A percentile compares a stretch with the other conserved stretches of the same genome.
Evolutionary conservation across 345 rosid genomes (phyloP).

Genomic region (Salix dunnii): DNA sequence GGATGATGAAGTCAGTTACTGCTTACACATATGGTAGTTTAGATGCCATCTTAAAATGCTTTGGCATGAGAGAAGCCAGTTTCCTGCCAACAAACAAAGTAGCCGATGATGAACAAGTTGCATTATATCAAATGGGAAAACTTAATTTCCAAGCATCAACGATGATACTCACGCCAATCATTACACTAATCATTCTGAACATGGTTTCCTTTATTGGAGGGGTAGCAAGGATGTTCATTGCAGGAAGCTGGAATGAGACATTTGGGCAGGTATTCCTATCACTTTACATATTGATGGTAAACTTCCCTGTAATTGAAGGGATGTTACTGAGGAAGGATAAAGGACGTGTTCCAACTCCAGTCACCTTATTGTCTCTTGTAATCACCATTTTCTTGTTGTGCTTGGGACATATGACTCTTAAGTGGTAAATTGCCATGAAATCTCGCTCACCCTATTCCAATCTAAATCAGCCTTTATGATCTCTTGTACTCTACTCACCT

Average conservation of each 20-base stretch:
- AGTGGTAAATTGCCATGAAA: neutral
- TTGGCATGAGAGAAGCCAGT: conserved; percentile 19
- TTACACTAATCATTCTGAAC: conserved; percentile 15
- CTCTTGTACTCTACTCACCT: neutral
- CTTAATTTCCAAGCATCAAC: conserved; percentile 22
- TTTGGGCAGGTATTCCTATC: conserved; percentile 22
- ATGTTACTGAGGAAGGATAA: conserved; percentile 23
- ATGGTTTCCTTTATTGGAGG: conserved; percentile 20
- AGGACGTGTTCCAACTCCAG: conserved; percentile 16
- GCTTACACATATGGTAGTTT: conserved; percentile 11
- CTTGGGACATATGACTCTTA: neutral
- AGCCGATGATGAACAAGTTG: conserved; percentile 8
- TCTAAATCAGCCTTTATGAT: neutral
- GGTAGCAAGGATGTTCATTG: conserved; percentile 5
- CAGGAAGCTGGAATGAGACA: conserved; percentile 7
- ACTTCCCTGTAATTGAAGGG: conserved; percentile 29
- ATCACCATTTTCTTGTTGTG: neutral
- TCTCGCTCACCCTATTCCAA: neutral
- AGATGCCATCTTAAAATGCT: conserved; percentile 9
- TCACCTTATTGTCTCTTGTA: conserved; percentile 1
- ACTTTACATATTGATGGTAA: conserved; percentile 18
- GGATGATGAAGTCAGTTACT: conserved; percentile 25
- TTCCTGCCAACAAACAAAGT: conserved; percentile 21
- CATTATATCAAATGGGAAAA: conserved; percentile 17
- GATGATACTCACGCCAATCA: conserved; percentile 16